Evolutionary conservation across 495 filamentous ascomycete genomes (phyloP).

Genomic region (Alectoria sarmentosa): DNA sequence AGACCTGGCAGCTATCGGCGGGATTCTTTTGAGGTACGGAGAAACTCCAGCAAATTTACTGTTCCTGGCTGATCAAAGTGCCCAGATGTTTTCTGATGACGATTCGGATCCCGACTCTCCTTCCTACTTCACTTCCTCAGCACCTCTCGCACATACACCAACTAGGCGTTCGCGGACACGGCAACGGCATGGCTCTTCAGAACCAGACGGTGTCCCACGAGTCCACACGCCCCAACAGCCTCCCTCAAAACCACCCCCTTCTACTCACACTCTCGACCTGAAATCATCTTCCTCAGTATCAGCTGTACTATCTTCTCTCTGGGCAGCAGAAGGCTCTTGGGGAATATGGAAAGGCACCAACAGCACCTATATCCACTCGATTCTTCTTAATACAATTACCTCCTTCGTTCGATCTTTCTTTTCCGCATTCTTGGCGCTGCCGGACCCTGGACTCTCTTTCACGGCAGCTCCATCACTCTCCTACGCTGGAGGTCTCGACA

Average conservation of each 20-base stretch:
- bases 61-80: slow-evolving; percentile 10
- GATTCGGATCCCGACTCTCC: slow-evolving; percentile 74
- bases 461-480: slow-evolving; percentile 16
- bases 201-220: slow-evolving; percentile 31
- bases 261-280: slow-evolving; percentile 58
- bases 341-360: slow-evolving; percentile 95
- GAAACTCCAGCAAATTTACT: neutral
- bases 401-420: slow-evolving; percentile 79
- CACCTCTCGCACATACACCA: slow-evolving; percentile 45
- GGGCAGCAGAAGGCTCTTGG: slow-evolving; percentile 82
- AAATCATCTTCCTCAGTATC: slow-evolving; percentile 65
- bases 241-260: slow-evolving; percentile 29
- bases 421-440: slow-evolving; percentile 73
- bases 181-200: slow-evolving; percentile 30
- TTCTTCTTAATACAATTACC: slow-evolving; percentile 78
- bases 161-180: slow-evolving; percentile 45
- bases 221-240: slow-evolving; percentile 30
- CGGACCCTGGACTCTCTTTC: slow-evolving; percentile 53
- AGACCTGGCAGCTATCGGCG: slow-evolving; percentile 35
- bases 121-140: slow-evolving; percentile 74
- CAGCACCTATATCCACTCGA: slow-evolving; percentile 78
- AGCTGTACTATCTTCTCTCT: slow-evolving; percentile 74
- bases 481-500: slow-evolving; percentile 44
- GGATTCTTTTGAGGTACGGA: slow-evolving; percentile 33
- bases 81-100: slow-evolving; percentile 39